Evolutionary conservation across 2,329 filamentous ascomycete genomes (phyloP).

Genomic region (Emmonsiellopsis sp.): DNA sequence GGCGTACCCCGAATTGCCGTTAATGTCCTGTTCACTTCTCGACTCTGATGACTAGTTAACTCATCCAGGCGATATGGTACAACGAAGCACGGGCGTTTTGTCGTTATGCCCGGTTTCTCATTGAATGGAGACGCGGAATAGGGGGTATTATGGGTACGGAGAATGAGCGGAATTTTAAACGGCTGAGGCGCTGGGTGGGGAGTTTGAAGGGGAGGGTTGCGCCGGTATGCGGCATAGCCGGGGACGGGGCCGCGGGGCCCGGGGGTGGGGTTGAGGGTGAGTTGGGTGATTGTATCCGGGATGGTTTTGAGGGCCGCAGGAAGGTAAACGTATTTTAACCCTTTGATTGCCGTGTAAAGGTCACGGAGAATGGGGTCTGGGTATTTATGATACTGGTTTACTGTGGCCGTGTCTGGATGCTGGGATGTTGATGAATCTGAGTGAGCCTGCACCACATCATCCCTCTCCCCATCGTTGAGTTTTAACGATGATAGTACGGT

Average conservation of each 20-base stretch:
- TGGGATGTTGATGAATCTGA: not conserved
- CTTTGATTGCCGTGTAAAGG: not conserved
- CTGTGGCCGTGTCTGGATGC: not conserved
- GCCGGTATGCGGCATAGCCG: too few species aligned
- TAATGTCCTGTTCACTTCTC: not conserved
- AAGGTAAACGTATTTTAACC: not conserved
- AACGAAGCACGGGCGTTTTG: too few species aligned
- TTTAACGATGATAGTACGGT: not conserved
- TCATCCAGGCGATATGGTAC: too few species aligned
- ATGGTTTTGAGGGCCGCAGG: not conserved
- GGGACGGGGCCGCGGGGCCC: too few species aligned
- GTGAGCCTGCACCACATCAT: not conserved
- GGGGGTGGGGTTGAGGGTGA: too few species aligned
- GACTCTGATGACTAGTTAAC: not conserved
- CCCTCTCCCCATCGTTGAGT: not conserved
- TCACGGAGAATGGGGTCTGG: not conserved
- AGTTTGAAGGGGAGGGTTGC: too few species aligned
- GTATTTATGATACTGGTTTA: not conserved
- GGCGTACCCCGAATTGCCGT: not conserved
- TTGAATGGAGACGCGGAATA: not conserved
- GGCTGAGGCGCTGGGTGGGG: too few species aligned
- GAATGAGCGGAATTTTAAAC: not conserved
- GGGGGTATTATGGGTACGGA: not conserved
- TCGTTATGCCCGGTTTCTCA: not conserved
- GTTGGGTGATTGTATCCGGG: too few species aligned